Evolutionary conservation across 306 rosid genomes (phyloP), one percentile per base, ranked within the genome.

Genomic region (Oemleria cerasiformis): DNA sequence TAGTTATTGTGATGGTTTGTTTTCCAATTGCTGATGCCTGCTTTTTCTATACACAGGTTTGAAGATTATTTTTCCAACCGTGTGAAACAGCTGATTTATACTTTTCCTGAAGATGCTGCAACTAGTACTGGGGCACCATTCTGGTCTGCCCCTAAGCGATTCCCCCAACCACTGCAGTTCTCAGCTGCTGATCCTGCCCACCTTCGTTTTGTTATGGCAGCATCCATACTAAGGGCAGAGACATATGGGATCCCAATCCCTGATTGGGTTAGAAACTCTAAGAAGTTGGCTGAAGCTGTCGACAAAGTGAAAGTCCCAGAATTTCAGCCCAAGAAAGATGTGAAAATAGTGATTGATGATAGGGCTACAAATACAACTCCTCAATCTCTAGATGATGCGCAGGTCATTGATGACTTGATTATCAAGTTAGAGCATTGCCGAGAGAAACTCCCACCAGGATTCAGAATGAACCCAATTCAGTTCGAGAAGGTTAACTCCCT

Each of bases 101-200:
- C 96, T 65, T 94, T 94, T 38, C 99, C 99, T 36, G 99, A 94
- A 83, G 92, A 94, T 83, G 97, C 99, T 65, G 75, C 84, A 66
- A 94, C 99, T 11, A 91, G 99, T 78, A 94, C 89, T 25, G 99
- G 99, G 65, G 87, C 88, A 65, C 95, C 95, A 21, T 94, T 94
- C 84, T 94, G 99, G 99, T 94, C 99, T 57, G 99, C 99, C 43
- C 99, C 99, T 6, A 94, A 94, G 79, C 81, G 99, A 67, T 94
- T 91, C 74, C 99, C 99, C 67, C 97, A 17, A 56, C 91, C 99
- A 6, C 79, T 91, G 63, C 86, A 82, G 87, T 94, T 91, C 81
- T 91, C 97, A 68, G 13, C 86, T 42, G 75, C 88, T 73, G 99
- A 94, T 82, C 73, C 54, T 0, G 84, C 91, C 67, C 91, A 91